Percentiles rank a stretch among this genome's conserved stretches.
These are phyloP conservation scores for Sphenostylis stenocarpa DNA, from an alignment of 306 rosid species.

Conservation along the genomic window DNA sequence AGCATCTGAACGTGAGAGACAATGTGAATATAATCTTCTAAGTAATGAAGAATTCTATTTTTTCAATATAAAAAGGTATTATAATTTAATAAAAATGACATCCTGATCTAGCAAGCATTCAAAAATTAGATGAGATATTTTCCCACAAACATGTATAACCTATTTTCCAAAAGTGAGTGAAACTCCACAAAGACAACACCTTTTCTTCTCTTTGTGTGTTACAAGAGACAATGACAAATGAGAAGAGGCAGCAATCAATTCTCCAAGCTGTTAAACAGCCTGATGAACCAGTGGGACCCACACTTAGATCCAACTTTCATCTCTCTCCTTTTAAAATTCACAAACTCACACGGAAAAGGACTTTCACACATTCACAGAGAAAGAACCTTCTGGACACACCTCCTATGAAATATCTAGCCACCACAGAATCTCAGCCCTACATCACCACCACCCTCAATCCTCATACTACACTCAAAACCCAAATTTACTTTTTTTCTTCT, in stretches of 20 bases:
- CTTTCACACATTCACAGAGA: conserved; percentile 38
- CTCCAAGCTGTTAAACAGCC: conserved; percentile 27
- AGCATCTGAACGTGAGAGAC: too few relatives aligned
- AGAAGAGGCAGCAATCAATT: conserved; percentile 24
- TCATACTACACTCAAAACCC: conserved; percentile 4
- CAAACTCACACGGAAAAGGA: background rate
- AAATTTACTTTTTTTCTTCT: conserved; percentile 12
- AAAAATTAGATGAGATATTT: background rate
- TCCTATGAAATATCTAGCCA: conserved; percentile 58
- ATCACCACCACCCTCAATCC: conserved; percentile 21
- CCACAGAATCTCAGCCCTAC: conserved; percentile 62
- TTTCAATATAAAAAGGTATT: too few relatives aligned
- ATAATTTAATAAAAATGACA: too few relatives aligned
- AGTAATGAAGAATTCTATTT: too few relatives aligned
- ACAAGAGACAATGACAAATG: conserved; percentile 31
- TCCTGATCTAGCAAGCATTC: too few relatives aligned
- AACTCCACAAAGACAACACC: background rate
- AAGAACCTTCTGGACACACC: conserved; percentile 85
- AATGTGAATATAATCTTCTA: too few relatives aligned
- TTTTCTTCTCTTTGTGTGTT: background rate
- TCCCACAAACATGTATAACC: conserved; percentile 5
- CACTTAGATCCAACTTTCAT: background rate
- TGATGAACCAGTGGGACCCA: conserved; percentile 23
- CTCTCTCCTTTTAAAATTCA: conserved; percentile 6
- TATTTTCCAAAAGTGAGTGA: background rate